phyloP scores from a whole-genome alignment of 176 grass and related monocot species.

The Eragrostis nindensis region DNA sequence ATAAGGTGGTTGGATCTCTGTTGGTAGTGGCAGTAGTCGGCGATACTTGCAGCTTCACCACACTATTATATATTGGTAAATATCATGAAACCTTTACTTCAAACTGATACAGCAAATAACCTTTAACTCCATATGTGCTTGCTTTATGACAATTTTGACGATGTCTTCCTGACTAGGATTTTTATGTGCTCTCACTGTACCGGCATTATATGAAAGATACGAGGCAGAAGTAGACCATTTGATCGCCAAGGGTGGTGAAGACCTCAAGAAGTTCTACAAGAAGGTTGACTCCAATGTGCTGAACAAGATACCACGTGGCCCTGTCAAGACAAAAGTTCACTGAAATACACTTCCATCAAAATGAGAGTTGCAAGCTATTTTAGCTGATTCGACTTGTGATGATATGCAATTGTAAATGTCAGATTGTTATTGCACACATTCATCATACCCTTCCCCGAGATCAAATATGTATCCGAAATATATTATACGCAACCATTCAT shows the following conservation, averaged over 20 bases:
- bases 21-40: constrained; percentile 76
- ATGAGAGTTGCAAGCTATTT: neutral
- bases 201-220: constrained; percentile 81
- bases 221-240: constrained; percentile 72
- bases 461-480: too few relatives aligned
- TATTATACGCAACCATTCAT: too few relatives aligned
- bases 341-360: neutral
- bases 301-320: constrained; percentile 87
- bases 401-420: neutral
- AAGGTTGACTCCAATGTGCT: constrained; percentile 79
- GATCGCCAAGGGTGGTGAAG: constrained; percentile 50
- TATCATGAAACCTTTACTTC: neutral
- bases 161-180: constrained; percentile 54
- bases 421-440: too few relatives aligned
- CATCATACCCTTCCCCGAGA: neutral
- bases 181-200: constrained; percentile 64
- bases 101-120: neutral
- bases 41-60: constrained; percentile 73
- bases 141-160: neutral
- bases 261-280: constrained; percentile 76
- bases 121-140: neutral
- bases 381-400: neutral
- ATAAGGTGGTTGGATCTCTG: constrained; percentile 70
- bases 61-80: constrained; percentile 77
- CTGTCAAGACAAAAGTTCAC: constrained; percentile 54